Percentiles rank a stretch among this genome's conserved stretches.
phyloP scores from a whole-genome alignment of 805 yeast genomes.

The Pichia rugopelliculosa region DNA sequence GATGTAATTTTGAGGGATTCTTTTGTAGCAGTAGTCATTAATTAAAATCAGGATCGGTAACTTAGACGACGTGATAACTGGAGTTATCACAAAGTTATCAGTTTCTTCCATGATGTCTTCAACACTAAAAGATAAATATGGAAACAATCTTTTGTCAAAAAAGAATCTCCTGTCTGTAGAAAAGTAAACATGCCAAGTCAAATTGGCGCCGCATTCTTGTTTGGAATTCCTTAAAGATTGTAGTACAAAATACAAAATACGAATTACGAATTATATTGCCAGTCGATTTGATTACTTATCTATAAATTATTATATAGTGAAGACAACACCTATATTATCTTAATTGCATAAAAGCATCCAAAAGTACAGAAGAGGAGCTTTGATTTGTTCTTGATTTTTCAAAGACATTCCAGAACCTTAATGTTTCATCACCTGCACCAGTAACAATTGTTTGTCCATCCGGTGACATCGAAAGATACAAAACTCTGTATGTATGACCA shows the following conservation, averaged over 20 bases:
- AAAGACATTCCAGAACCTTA: slow-evolving; percentile 92
- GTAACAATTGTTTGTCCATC: slow-evolving; percentile 97
- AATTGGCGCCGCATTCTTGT: too few relatives aligned
- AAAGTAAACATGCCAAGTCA: not conserved
- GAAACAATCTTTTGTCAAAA: not conserved
- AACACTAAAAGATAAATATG: not conserved
- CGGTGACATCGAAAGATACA: slow-evolving; percentile 84
- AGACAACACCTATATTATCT: slow-evolving; percentile 30
- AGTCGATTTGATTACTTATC: too few relatives aligned
- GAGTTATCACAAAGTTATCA: slow-evolving; percentile 25
- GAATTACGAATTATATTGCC: too few relatives aligned
- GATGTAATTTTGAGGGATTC: slow-evolving; percentile 31
- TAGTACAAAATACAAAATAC: too few relatives aligned
- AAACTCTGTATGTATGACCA: slow-evolving; percentile 89
- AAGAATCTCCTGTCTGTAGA: not conserved
- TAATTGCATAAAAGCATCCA: slow-evolving; percentile 70
- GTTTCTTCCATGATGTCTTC: not conserved
- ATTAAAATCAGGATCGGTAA: slow-evolving; percentile 43
- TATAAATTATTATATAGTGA: not conserved
- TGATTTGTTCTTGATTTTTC: slow-evolving; percentile 60
- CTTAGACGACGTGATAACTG: slow-evolving; percentile 46
- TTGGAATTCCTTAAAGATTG: too few relatives aligned
- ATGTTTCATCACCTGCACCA: slow-evolving; percentile 97
- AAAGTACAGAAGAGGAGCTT: slow-evolving; percentile 53
- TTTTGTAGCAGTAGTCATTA: slow-evolving; percentile 37